Percentiles rank a stretch among this genome's conserved stretches.
These are phyloP conservation scores for Aspergillus oerlinghausenensis DNA, from an alignment of 2,329 filamentous ascomycete species.

Conservation along the genomic window DNA sequence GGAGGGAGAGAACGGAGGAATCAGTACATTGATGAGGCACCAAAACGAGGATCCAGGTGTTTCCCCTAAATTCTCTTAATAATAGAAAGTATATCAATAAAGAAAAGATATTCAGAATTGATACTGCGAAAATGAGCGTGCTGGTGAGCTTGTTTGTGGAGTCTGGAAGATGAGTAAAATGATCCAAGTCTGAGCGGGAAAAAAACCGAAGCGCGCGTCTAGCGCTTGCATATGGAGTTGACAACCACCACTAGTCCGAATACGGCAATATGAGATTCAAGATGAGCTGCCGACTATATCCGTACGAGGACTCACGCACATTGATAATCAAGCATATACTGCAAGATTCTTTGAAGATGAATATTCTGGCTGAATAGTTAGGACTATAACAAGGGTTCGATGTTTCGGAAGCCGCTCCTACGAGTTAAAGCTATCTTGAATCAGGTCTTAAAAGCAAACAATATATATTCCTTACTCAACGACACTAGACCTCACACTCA, in stretches of 20 bases:
- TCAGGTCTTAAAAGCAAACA: neutral
- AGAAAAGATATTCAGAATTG: no score
- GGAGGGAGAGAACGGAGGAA: neutral
- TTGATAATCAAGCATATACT: neutral
- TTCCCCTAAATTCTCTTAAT: neutral
- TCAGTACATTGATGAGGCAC: neutral
- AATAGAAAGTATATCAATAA: neutral
- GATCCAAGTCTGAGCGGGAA: neutral
- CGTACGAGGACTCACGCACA: neutral
- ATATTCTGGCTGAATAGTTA: neutral
- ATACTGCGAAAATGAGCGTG: neutral
- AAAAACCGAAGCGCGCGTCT: slow-evolving; percentile 6
- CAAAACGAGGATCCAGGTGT: neutral
- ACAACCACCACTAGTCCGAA: neutral
- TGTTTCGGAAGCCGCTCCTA: neutral
- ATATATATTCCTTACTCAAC: slow-evolving; percentile 19
- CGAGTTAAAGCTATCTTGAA: neutral
- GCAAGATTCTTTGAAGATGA: neutral
- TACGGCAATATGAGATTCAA: neutral
- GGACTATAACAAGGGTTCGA: neutral
- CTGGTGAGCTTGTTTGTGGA: neutral
- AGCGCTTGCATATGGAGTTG: neutral
- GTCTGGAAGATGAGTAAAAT: neutral
- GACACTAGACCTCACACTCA: slow-evolving; percentile 7
- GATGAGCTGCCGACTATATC: no score